phyloP scores from a whole-genome alignment of 169 alveolate species.

The Plasmodium vivax region DNA sequence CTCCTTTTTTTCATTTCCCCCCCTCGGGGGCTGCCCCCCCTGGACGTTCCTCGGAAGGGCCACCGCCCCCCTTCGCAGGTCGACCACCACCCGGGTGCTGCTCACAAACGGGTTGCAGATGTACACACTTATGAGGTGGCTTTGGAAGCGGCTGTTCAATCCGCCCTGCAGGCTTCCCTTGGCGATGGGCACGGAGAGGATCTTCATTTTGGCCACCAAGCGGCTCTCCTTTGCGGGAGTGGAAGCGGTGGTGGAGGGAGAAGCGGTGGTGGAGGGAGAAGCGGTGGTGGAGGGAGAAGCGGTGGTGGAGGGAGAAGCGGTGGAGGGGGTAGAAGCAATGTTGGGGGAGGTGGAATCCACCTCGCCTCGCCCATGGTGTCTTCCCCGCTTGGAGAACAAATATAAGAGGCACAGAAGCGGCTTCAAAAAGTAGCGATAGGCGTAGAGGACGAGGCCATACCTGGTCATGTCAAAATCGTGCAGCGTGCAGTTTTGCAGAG shows the following conservation, averaged over 20 bases:
- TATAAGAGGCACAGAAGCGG: constrained; percentile 18
- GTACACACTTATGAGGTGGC: background rate
- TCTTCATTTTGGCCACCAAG: background rate
- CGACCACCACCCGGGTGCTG: background rate
- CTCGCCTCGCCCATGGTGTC: too few relatives aligned
- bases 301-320: too few relatives aligned
- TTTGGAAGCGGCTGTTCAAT: constrained; percentile 20
- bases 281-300: too few relatives aligned
- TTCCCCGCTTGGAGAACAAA: background rate
- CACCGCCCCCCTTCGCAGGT: constrained; percentile 8
- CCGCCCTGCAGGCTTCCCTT: constrained; percentile 33
- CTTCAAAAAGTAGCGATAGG: constrained; percentile 28
- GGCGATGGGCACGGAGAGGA: constrained; percentile 1
- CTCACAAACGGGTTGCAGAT: constrained; percentile 50
- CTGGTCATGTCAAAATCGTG: constrained; percentile 56
- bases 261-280: background rate
- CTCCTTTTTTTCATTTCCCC: background rate
- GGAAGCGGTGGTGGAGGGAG: too few relatives aligned
- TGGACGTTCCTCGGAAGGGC: constrained; percentile 23
- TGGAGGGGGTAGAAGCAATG: too few relatives aligned
- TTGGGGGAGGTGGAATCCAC: background rate
- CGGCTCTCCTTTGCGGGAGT: background rate
- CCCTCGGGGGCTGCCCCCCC: background rate
- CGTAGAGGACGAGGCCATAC: constrained; percentile 18
- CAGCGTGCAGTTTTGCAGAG: constrained; percentile 12